Conservation (phyloP, 345 rosid genomes). For the Cardamine occulta region DNA sequence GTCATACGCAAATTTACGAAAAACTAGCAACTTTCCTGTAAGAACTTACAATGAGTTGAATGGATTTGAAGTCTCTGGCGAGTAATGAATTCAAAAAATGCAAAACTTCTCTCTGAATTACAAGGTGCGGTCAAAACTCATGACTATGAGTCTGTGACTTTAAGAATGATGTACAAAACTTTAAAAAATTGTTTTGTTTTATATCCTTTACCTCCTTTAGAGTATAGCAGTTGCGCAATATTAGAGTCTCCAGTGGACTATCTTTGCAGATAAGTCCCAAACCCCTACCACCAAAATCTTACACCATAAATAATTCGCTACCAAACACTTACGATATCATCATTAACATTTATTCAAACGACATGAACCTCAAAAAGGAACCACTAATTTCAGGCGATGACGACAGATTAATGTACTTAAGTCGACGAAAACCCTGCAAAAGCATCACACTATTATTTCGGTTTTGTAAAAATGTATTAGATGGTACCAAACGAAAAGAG, state of each 20-base stretch:
- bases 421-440: slow-evolving; percentile 70
- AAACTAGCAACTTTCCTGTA: slow-evolving; percentile 7
- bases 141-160: neutral
- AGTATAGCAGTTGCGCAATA: slow-evolving; percentile 70
- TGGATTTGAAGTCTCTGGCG: slow-evolving; percentile 71
- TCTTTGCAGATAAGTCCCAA: slow-evolving; percentile 61
- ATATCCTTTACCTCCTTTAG: slow-evolving; percentile 66
- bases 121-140: slow-evolving; percentile 19
- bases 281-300: slow-evolving; percentile 51
- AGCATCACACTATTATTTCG: neutral
- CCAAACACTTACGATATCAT: neutral
- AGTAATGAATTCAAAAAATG: slow-evolving; percentile 63
- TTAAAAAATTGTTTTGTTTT: neutral
- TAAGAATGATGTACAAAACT: slow-evolving; percentile 13
- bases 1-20: slow-evolving; percentile 1
- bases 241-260: slow-evolving; percentile 67
- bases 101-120: slow-evolving; percentile 70
- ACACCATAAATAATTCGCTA: slow-evolving; percentile 17
- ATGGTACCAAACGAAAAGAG: slow-evolving; percentile 16
- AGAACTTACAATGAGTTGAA: slow-evolving; percentile 67
- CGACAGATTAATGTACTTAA: slow-evolving; percentile 77
- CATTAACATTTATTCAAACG: slow-evolving; percentile 1
- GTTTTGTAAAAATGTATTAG: slow-evolving; percentile 2
- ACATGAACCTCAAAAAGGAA: slow-evolving; percentile 68
- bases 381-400: slow-evolving; percentile 64